phyloP scores from a whole-genome alignment of 768 basidiomycete genomes.

The Chalciporus sphaerocephalus region DNA sequence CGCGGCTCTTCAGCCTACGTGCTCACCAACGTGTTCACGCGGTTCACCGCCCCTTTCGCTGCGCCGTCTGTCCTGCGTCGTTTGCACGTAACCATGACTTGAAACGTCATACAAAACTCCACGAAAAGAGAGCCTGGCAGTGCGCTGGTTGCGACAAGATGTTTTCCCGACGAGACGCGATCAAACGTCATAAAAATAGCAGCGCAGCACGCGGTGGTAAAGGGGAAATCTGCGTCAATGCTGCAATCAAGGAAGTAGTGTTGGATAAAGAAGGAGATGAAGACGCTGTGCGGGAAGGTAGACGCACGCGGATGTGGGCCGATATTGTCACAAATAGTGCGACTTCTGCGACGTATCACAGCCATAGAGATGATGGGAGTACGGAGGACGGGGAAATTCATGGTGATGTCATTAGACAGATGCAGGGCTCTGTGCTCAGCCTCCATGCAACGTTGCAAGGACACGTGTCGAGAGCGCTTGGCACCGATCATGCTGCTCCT shows the following conservation, averaged over 20 bases:
- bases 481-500: constrained; percentile 33
- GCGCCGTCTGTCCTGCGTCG: constrained; percentile 62
- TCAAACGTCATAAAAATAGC: constrained; percentile 71
- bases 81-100: constrained; percentile 78
- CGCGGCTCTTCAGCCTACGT: constrained; percentile 64
- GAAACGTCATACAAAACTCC: constrained; percentile 70
- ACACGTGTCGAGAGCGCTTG: constrained; percentile 54
- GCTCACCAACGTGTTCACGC: constrained; percentile 68
- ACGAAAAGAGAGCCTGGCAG: constrained; percentile 69
- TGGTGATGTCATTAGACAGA: constrained; percentile 41
- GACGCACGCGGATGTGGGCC: constrained; percentile 60
- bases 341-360: constrained; percentile 6
- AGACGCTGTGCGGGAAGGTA: constrained; percentile 47
- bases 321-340: constrained; percentile 45
- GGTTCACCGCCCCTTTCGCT: constrained; percentile 60
- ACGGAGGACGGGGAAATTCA: constrained; percentile 64
- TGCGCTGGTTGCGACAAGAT: constrained; percentile 71
- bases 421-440: constrained; percentile 49
- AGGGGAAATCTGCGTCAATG: constrained; percentile 49
- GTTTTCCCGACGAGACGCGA: constrained; percentile 74
- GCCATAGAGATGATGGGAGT: constrained; percentile 22
- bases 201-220: constrained; percentile 48
- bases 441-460: constrained; percentile 54
- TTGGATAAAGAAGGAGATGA: constrained; percentile 38
- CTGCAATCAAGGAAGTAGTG: constrained; percentile 60